These are phyloP conservation scores for Wickerhamiella alocasiicola DNA, from an alignment of 805 yeast species.

Conservation along the genomic window DNA sequence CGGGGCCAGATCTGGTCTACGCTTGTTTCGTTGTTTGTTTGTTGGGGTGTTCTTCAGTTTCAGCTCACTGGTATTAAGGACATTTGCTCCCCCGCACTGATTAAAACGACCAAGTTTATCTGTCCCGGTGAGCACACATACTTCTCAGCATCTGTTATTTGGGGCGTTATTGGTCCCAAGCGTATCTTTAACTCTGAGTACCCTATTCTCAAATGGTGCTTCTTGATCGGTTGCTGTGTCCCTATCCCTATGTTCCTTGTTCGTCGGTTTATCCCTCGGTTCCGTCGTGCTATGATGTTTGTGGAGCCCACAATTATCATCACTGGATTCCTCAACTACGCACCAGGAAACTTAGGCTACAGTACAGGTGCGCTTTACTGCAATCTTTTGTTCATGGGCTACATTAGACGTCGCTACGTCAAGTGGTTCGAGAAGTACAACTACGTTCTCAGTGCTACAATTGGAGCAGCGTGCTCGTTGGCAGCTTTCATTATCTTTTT, in stretches of 20 bases:
- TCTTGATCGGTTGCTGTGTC: slow-evolving; percentile 38
- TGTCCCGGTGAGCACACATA: slow-evolving; percentile 30
- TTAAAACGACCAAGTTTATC: slow-evolving; percentile 28
- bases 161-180: slow-evolving; percentile 59
- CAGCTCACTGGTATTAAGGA: slow-evolving; percentile 31
- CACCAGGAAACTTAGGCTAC: slow-evolving; percentile 20
- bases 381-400: slow-evolving; percentile 9
- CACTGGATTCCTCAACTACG: slow-evolving; percentile 11
- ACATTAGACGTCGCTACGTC: slow-evolving; percentile 34
- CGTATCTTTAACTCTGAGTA: slow-evolving; percentile 35
- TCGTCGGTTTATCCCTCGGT: slow-evolving; percentile 18
- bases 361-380: slow-evolving; percentile 14
- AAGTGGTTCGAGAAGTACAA: too few relatives aligned
- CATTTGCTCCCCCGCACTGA: slow-evolving; percentile 35
- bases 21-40: slow-evolving; percentile 32
- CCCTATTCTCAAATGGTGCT: too few relatives aligned
- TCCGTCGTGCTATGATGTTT: slow-evolving; percentile 24
- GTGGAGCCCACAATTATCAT: slow-evolving; percentile 35
- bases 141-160: too few relatives aligned
- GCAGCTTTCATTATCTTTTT: slow-evolving; percentile 45
- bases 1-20: slow-evolving; percentile 32
- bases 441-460: too few relatives aligned
- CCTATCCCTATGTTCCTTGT: slow-evolving; percentile 19
- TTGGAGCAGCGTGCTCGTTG: slow-evolving; percentile 50
- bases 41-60: slow-evolving; percentile 33